These are phyloP conservation scores for Curvularia hawaiiensis DNA, from an alignment of 2,329 filamentous ascomycete genomes.

Conservation along the genomic window DNA sequence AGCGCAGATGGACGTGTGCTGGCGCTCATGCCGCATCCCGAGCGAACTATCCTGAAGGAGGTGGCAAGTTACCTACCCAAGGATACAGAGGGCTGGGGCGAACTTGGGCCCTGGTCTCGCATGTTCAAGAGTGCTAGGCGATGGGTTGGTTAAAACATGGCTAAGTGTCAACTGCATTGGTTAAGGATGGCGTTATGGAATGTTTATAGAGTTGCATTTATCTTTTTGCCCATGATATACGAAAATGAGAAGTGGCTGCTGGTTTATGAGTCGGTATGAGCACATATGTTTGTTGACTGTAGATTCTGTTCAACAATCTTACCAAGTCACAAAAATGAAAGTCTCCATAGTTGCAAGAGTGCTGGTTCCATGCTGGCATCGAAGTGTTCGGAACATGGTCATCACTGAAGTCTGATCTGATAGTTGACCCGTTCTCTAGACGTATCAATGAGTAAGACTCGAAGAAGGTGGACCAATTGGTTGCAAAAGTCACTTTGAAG, in stretches of 20 bases:
- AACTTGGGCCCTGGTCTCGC: constrained; percentile 82
- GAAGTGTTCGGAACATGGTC: neutral
- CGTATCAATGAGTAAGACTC: too few relatives aligned
- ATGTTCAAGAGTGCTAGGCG: constrained; percentile 86
- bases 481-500: neutral
- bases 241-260: constrained; percentile 7
- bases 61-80: constrained; percentile 77
- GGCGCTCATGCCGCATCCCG: constrained; percentile 92
- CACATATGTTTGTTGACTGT: too few relatives aligned
- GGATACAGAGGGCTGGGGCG: constrained; percentile 70
- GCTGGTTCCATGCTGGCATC: neutral
- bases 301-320: too few relatives aligned
- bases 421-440: neutral
- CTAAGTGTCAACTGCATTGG: neutral
- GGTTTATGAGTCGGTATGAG: neutral
- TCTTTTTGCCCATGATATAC: constrained; percentile 2
- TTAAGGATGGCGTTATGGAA: constrained; percentile 5
- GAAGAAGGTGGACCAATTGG: too few relatives aligned
- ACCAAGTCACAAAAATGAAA: neutral
- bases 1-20: constrained; percentile 79
- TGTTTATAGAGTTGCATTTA: neutral
- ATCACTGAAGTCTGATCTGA: neutral
- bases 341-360: neutral
- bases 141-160: constrained; percentile 70
- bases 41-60: constrained; percentile 83